Conservation (phyloP, 2,329 filamentous ascomycete species). For the Emmonsiellopsis sp. region DNA sequence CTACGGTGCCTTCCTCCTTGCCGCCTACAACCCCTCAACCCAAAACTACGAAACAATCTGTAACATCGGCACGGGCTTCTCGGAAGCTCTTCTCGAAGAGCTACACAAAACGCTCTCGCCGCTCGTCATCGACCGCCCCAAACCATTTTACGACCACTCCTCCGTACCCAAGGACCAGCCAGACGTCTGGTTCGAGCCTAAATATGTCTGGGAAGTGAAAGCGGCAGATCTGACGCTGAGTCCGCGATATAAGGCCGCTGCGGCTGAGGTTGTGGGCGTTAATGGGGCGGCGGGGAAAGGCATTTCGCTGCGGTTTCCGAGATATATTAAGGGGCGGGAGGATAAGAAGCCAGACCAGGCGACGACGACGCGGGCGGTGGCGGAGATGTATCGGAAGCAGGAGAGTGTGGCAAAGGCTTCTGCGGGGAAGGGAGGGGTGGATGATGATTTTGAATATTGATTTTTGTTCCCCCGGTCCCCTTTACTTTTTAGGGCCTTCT, state of each 20-base stretch:
- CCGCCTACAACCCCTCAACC: constrained; percentile 73
- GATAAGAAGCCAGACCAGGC: constrained; percentile 95
- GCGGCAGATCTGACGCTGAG: constrained; percentile 90
- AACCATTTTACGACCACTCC: constrained; percentile 90
- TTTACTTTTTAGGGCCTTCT: background rate
- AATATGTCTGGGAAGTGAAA: constrained; percentile 94
- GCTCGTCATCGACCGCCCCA: constrained; percentile 77
- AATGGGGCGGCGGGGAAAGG: constrained; percentile 59
- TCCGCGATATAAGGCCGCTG: constrained; percentile 86
- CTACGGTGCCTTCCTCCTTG: constrained; percentile 91
- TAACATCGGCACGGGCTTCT: constrained; percentile 97
- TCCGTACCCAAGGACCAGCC: constrained; percentile 82
- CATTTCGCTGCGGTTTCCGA: constrained; percentile 80
- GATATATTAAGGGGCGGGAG: constrained; percentile 84
- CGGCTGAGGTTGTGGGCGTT: constrained; percentile 66
- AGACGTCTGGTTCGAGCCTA: constrained; percentile 96
- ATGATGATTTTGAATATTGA: constrained; percentile 97
- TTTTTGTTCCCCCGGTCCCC: background rate
- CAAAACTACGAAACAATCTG: constrained; percentile 92
- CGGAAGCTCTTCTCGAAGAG: constrained; percentile 84
- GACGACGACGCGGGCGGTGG: constrained; percentile 73
- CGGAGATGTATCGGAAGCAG: constrained; percentile 95
- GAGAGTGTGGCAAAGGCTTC: constrained; percentile 80
- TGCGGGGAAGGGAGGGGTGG: constrained; percentile 76
- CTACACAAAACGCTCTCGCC: constrained; percentile 66